Evolutionary conservation across 192 early-diverging fungal species (phyloP).

Genomic region (Paraglomus brasilianum): DNA sequence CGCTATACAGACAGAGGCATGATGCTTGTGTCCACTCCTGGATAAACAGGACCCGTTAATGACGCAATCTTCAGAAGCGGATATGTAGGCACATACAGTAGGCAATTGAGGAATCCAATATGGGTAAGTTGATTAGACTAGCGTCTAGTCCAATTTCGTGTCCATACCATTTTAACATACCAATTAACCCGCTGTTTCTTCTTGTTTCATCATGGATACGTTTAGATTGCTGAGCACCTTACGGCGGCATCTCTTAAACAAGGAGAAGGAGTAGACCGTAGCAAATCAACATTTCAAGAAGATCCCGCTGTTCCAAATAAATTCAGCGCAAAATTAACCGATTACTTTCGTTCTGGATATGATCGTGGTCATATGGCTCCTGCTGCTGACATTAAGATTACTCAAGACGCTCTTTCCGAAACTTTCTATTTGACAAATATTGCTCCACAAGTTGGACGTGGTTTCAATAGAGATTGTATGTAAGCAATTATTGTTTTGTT

Average conservation of each 20-base stretch:
- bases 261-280: constrained; percentile 61
- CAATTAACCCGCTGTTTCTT: neutral
- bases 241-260: constrained; percentile 56
- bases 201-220: constrained; percentile 19
- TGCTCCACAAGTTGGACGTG: constrained; percentile 76
- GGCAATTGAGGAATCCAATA: constrained; percentile 69
- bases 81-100: constrained; percentile 78
- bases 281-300: constrained; percentile 76
- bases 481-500: neutral
- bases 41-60: constrained; percentile 65
- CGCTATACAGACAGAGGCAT: neutral
- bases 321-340: constrained; percentile 73
- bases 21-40: too few species aligned
- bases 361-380: constrained; percentile 94
- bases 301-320: constrained; percentile 66
- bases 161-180: neutral
- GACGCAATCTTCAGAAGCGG: constrained; percentile 67
- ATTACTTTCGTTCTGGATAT: constrained; percentile 81
- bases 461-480: constrained; percentile 87
- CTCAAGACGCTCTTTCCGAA: constrained; percentile 75
- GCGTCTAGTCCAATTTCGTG: neutral
- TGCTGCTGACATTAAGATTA: constrained; percentile 79
- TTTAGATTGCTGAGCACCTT: constrained; percentile 66
- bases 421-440: constrained; percentile 85
- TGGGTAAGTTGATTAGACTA: constrained; percentile 48